phyloP scores from a whole-genome alignment of 1,284 basidiomycete species.

The Ustilago nuda region DNA sequence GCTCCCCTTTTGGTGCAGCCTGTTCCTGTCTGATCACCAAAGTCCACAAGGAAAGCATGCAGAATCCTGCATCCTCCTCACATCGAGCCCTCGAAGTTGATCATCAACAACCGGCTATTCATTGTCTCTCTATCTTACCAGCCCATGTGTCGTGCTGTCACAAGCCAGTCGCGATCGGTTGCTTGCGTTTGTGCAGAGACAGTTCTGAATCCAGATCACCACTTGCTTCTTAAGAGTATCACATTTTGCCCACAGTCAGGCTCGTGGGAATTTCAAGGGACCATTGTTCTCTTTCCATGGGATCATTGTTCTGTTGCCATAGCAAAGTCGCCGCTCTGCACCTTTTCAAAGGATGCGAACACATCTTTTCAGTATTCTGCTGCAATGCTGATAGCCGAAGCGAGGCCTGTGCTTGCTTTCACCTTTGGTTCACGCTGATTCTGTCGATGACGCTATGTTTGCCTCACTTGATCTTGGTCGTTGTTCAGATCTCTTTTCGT shows the following conservation, averaged over 20 bases:
- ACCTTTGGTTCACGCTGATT: not conserved
- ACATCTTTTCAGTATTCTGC: not conserved
- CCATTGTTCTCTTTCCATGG: not conserved
- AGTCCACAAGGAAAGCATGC: not conserved
- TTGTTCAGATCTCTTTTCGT: not conserved
- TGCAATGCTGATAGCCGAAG: not conserved
- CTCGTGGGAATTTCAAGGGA: not conserved
- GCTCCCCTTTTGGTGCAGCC: not conserved
- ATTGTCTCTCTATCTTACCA: too few species aligned
- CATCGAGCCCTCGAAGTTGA: not conserved
- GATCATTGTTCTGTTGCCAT: not conserved
- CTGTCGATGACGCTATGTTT: not conserved
- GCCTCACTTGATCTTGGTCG: not conserved
- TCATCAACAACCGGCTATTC: not conserved
- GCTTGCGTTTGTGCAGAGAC: not conserved
- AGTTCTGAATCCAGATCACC: not conserved
- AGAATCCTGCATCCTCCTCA: not conserved
- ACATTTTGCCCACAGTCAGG: too few species aligned
- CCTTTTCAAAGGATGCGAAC: not conserved
- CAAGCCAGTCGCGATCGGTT: not conserved
- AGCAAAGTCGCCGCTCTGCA: not conserved
- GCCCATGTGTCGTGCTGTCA: too few species aligned
- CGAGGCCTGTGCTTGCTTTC: not conserved
- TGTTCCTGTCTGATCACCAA: not conserved
- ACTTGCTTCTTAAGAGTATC: not conserved